Evolutionary conservation across 139 green algal genomes (phyloP).

Genomic region (Ettlia oleoabundans): DNA sequence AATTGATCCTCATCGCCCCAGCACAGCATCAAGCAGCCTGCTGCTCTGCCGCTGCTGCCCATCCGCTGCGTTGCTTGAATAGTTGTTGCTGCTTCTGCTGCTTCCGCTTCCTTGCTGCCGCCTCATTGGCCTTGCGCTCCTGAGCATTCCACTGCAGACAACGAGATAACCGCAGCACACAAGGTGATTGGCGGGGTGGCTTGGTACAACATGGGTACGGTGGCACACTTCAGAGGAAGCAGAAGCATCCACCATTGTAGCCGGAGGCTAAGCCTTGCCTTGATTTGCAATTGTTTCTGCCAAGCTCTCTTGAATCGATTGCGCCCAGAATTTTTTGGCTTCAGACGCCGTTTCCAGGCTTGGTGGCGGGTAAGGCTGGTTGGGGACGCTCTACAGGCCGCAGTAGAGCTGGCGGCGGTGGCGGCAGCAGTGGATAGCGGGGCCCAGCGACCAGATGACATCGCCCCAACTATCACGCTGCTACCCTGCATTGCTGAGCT

Average conservation of each 20-base stretch:
- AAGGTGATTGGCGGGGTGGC: too few species aligned
- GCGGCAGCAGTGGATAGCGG: too few species aligned
- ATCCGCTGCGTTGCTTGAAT: constrained; percentile 1
- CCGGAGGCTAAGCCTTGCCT: constrained; percentile 6
- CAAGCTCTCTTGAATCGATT: constrained; percentile 22
- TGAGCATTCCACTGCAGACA: constrained; percentile 12
- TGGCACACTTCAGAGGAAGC: not conserved
- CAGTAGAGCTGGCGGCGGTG: too few species aligned
- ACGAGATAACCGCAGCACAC: too few species aligned
- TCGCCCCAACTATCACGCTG: too few species aligned
- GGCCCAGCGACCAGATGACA: too few species aligned
- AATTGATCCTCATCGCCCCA: too few species aligned
- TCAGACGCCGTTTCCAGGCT: not conserved
- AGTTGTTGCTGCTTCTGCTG: constrained; percentile 12
- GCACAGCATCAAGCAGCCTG: not conserved
- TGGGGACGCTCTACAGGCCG: too few species aligned
- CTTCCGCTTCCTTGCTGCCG: not conserved
- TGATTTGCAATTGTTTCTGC: constrained; percentile 25
- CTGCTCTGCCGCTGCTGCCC: not conserved
- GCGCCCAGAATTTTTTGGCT: constrained; percentile 21
- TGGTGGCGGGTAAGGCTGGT: not conserved
- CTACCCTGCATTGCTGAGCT: not conserved
- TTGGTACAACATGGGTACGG: too few species aligned
- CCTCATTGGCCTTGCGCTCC: not conserved
- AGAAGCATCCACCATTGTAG: not conserved